Percentiles rank a stretch among this genome's conserved stretches.
These are phyloP conservation scores for Tulasnella sp. DNA, from an alignment of 768 basidiomycete species.

Conservation along the genomic window DNA sequence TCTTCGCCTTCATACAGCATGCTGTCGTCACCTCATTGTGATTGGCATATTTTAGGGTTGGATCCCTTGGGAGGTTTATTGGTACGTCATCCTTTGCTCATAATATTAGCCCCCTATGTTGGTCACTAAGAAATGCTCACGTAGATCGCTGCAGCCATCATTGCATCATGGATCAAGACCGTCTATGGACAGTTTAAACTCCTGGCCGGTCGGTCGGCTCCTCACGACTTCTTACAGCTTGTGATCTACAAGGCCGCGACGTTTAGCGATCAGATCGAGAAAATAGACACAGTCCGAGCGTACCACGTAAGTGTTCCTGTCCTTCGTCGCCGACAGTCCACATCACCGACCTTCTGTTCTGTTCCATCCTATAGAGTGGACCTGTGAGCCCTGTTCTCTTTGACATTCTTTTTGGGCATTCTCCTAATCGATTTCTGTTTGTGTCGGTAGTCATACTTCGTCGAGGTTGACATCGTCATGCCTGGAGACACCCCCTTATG, in stretches of 20 bases:
- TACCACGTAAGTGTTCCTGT: slow-evolving; percentile 58
- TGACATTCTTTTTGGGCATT: slow-evolving; percentile 6
- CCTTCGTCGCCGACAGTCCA: too few relatives aligned
- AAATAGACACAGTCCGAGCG: slow-evolving; percentile 84
- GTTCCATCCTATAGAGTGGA: slow-evolving; percentile 14
- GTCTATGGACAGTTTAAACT: slow-evolving; percentile 73
- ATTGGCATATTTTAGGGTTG: slow-evolving; percentile 38
- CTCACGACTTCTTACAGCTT: slow-evolving; percentile 81
- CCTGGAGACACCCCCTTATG: slow-evolving; percentile 76
- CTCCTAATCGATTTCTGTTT: neutral
- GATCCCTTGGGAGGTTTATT: slow-evolving; percentile 72
- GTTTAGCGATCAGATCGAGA: slow-evolving; percentile 75
- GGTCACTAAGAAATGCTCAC: too few relatives aligned
- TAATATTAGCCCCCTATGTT: too few relatives aligned
- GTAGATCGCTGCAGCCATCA: slow-evolving; percentile 72
- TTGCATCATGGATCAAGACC: slow-evolving; percentile 65
- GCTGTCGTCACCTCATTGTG: slow-evolving; percentile 12
- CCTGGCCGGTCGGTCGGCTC: slow-evolving; percentile 85
- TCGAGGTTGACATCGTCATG: slow-evolving; percentile 94
- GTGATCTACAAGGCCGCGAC: slow-evolving; percentile 89
- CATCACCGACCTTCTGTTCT: too few relatives aligned
- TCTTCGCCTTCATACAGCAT: too few relatives aligned
- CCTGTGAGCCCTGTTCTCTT: slow-evolving; percentile 3
- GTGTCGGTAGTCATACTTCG: slow-evolving; percentile 64
- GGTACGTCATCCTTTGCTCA: slow-evolving; percentile 30